phyloP scores from a whole-genome alignment of 2,329 filamentous ascomycete genomes.

The Apiospora sp. region DNA sequence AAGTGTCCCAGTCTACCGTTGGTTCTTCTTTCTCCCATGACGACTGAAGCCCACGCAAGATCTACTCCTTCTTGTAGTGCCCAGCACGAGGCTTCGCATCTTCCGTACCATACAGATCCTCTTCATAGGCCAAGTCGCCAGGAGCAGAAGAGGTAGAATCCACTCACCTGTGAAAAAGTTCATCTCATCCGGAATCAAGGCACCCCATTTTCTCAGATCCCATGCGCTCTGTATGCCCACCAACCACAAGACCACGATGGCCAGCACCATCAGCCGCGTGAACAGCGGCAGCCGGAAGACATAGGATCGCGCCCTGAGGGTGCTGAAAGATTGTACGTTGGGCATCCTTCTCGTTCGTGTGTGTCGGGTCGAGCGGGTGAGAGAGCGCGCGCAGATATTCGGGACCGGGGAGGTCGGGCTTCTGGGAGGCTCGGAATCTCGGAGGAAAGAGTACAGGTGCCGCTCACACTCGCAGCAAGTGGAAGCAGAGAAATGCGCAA shows the following conservation, averaged over 20 bases:
- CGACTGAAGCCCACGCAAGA: neutral
- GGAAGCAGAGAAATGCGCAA: neutral
- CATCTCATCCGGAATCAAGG: conserved; percentile 80
- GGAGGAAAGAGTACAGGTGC: neutral
- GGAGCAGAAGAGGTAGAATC: neutral
- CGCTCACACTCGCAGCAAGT: neutral
- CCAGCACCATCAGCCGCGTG: conserved; percentile 73
- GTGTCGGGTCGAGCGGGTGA: neutral
- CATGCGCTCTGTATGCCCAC: conserved; percentile 73
- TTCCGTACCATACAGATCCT: neutral
- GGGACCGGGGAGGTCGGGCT: neutral
- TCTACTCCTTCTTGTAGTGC: neutral
- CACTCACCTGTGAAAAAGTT: conserved; percentile 73
- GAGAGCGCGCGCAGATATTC: neutral
- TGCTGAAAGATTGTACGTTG: conserved; percentile 66
- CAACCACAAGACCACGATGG: conserved; percentile 75
- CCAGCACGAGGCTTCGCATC: neutral
- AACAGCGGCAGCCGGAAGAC: conserved; percentile 86
- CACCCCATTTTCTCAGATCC: conserved; percentile 79
- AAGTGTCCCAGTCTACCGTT: neutral
- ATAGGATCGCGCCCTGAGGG: conserved; percentile 79
- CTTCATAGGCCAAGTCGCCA: neutral
- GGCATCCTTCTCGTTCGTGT: conserved; percentile 40
- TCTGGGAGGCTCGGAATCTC: neutral
- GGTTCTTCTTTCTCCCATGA: neutral